Base-by-base conservation (phyloP, 331 rosid genomes). In the Rhamnella rubrinervis region DNA sequence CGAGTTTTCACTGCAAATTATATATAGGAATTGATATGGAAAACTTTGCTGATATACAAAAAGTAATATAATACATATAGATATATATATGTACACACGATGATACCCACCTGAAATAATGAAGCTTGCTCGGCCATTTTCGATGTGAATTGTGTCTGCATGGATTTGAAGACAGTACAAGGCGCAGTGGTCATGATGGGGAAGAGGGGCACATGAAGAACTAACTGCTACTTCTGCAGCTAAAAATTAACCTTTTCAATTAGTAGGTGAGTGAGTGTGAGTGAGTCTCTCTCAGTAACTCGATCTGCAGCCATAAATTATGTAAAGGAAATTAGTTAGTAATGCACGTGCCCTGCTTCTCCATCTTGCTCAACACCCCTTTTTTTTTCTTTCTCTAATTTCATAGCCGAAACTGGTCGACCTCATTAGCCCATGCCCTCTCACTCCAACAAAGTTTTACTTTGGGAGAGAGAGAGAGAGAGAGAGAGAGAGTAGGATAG, bases 291-390 rank as follows among this genome's bases (percentile, higher is more conserved):
- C 28, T 23, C 16, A 31, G 35, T 4, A 31, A 31, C 35, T 31
- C 35, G 35, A 4, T 31, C 35, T 31, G 28, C 16, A 18, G 0
- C 26, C 28, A 17, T 5, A 17, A 13, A 61, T 8, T 37, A 37
- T 2, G 38, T 15, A 20, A 7, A 35, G 16, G 39, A 40, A 26
- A 51, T 63, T 93, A 84, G 96, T 87, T 80, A 89, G 92, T 71
- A 81, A 83, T 91, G 97, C 97, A 95, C 99, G 99, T 95, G 99
- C 99, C 97, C 97, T 95, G 99, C 99, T 95, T 91, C 99, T 95
- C 99, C 99, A 95, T 91, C 99, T 69, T 80, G 99, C 80, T 81
- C 92, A 85, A 74, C 91, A 81, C 86, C 80, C 96, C 88, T 93
- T 75, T 66, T 55, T 51, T 28, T 13, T 7, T 55, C 19, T 16